Percentiles rank a stretch among this genome's conserved stretches.
Conservation (phyloP, 2,329 filamentous ascomycete species). For the Cryphonectria naterciae region DNA sequence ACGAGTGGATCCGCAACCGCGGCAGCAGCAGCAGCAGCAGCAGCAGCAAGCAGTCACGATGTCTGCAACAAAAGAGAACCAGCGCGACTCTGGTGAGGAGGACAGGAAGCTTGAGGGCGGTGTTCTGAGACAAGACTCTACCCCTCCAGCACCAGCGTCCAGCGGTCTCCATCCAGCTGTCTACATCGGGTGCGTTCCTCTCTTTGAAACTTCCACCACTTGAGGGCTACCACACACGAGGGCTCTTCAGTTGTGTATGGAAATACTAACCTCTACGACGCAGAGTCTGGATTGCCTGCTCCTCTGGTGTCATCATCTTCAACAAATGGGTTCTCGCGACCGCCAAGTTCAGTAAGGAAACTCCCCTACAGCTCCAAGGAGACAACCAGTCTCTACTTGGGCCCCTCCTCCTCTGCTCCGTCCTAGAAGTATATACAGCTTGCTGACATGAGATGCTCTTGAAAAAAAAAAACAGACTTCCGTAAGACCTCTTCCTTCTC, state of each 20-base stretch:
- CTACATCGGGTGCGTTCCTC: slow-evolving; percentile 65
- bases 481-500: slow-evolving; percentile 22
- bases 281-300: slow-evolving; percentile 86
- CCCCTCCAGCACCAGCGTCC: slow-evolving; percentile 25
- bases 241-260: background rate
- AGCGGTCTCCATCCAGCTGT: slow-evolving; percentile 68
- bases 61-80: slow-evolving; percentile 30
- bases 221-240: background rate
- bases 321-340: slow-evolving; percentile 94
- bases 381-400: slow-evolving; percentile 16
- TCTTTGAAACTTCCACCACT: background rate
- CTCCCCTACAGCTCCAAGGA: background rate
- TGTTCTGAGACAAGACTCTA: slow-evolving; percentile 24
- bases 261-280: slow-evolving; percentile 17
- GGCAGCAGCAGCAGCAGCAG: background rate
- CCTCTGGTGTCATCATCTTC: slow-evolving; percentile 89
- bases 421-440: background rate
- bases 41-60: slow-evolving; percentile 10
- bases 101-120: slow-evolving; percentile 30
- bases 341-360: slow-evolving; percentile 60
- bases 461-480: slow-evolving; percentile 33
- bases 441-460: slow-evolving; percentile 17
- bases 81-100: slow-evolving; percentile 30
- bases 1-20: background rate
- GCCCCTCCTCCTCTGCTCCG: background rate